A percentile compares a stretch with the other conserved stretches of the same genome.
These are phyloP conservation scores for Agroathelia rolfsii DNA, from an alignment of 1,284 basidiomycete species.

Conservation along the genomic window DNA sequence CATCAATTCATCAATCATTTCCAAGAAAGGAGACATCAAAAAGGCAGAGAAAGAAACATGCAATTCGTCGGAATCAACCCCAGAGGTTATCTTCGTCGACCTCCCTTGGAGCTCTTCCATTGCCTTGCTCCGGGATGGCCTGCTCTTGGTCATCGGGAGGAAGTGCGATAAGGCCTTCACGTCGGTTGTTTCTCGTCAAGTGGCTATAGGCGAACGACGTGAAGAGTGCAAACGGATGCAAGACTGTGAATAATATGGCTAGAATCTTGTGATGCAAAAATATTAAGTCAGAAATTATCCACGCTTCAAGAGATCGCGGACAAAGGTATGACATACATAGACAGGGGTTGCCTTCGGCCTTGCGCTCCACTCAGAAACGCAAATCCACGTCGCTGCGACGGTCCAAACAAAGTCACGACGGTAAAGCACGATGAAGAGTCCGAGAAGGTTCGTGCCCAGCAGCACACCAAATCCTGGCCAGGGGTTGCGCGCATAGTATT, in stretches of 20 bases:
- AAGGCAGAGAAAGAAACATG: too few species aligned
- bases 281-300: constrained; percentile 1
- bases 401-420: constrained; percentile 64
- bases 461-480: constrained; percentile 58
- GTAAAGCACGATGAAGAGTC: constrained; percentile 41
- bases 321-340: constrained; percentile 33
- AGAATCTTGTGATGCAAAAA: constrained; percentile 31
- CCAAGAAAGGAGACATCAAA: too few species aligned
- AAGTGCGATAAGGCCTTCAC: constrained; percentile 32
- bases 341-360: constrained; percentile 52
- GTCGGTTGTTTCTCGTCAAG: constrained; percentile 21
- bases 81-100: too few species aligned
- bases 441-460: constrained; percentile 46
- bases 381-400: constrained; percentile 61
- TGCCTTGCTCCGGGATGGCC: too few species aligned
- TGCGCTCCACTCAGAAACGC: constrained; percentile 49
- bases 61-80: too few species aligned
- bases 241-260: constrained; percentile 43
- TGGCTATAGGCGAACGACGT: constrained; percentile 27
- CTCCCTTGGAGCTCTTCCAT: too few species aligned
- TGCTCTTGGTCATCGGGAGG: constrained; percentile 28
- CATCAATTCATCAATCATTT: too few species aligned
- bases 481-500: constrained; percentile 40
- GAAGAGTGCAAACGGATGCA: constrained; percentile 48
- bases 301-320: not conserved